Conservation (phyloP, 2,329 filamentous ascomycete species). For the Drechslerella stenobrocha region DNA sequence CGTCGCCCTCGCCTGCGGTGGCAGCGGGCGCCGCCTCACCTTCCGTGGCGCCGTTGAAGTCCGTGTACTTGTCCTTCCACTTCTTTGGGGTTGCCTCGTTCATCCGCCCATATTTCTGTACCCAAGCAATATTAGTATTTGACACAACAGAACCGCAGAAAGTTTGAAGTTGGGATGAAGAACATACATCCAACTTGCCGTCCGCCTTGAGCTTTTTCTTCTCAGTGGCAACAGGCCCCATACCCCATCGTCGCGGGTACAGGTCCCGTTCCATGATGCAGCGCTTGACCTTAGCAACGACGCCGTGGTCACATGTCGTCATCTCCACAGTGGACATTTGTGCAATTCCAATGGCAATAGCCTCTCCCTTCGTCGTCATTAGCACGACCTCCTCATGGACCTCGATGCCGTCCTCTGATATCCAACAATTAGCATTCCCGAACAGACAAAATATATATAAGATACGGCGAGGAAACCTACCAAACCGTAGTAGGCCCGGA, state of each 20-base stretch:
- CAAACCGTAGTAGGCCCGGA: constrained; percentile 88
- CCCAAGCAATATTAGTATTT: constrained; percentile 54
- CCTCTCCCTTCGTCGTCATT: constrained; percentile 99
- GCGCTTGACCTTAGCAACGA: constrained; percentile 98
- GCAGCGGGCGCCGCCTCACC: constrained; percentile 58
- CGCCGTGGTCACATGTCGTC: constrained; percentile 93
- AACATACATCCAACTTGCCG: constrained; percentile 82
- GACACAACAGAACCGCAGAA: not conserved
- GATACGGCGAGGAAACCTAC: constrained; percentile 59
- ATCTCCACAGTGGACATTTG: constrained; percentile 99
- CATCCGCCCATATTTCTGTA: constrained; percentile 80
- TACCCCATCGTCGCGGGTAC: constrained; percentile 94
- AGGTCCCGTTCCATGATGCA: constrained; percentile 99
- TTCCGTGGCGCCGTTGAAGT: constrained; percentile 69
- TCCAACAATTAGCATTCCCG: constrained; percentile 13
- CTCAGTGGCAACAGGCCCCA: constrained; percentile 87
- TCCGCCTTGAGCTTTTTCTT: constrained; percentile 99
- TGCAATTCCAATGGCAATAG: constrained; percentile 91
- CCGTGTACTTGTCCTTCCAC: constrained; percentile 91
- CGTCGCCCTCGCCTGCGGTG: constrained; percentile 58
- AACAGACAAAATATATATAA: constrained; percentile 15
- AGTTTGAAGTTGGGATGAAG: not conserved
- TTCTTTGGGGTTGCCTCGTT: constrained; percentile 92
- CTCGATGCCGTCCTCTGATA: constrained; percentile 80
- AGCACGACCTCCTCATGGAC: constrained; percentile 94